Evolutionary conservation across 495 filamentous ascomycete genomes (phyloP), one percentile per base, ranked within the genome.

Genomic region (Neurospora terricola): DNA sequence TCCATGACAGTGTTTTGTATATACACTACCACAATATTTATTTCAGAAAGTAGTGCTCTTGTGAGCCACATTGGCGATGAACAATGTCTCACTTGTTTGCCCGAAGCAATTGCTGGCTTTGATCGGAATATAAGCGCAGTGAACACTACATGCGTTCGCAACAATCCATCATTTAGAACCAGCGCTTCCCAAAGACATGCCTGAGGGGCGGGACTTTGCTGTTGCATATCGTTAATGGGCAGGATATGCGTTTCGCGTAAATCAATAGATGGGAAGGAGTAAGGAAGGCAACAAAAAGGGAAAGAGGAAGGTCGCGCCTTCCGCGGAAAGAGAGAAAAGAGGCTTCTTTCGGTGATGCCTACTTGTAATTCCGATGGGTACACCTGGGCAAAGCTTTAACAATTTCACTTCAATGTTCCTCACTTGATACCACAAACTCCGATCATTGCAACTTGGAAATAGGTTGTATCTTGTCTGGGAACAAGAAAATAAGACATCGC

Each of bases 1-100:
- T 38, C 78, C 78, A 43, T 79, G 79, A 87, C 10, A 45, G 3
- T 72, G 30, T 54, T 23, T 30, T 27, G 40, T 21, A 42, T 12
- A 71, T 59, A 66, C 39, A 73, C 40, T 9, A 34, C 54, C 27
- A 9, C 54, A 18, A 66, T 18, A 5, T 4, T 66, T 0, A 18
- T 1, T 54, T 1, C 54, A 7, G 2, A 8, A 16, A 30, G 5
- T 3, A 66, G 12, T 36, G 12, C 27, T 34, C 5, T 8, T 18
- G 23, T 62, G 54, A 34, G 27, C 27, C 27, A 8, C 27, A 18
- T 4, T 62, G 27, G 12, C 54, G 5, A 62, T 62, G 54, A 16
- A 18, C 27, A 62, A 18, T 66, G 12, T 3, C 27, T 4, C 27
- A 16, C 14, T 36, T 27, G 27, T 18, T 30, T 18, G 23, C 6